These are phyloP conservation scores for Rutstroemia sp. DNA, from an alignment of 2,329 filamentous ascomycete genomes.

Conservation along the genomic window DNA sequence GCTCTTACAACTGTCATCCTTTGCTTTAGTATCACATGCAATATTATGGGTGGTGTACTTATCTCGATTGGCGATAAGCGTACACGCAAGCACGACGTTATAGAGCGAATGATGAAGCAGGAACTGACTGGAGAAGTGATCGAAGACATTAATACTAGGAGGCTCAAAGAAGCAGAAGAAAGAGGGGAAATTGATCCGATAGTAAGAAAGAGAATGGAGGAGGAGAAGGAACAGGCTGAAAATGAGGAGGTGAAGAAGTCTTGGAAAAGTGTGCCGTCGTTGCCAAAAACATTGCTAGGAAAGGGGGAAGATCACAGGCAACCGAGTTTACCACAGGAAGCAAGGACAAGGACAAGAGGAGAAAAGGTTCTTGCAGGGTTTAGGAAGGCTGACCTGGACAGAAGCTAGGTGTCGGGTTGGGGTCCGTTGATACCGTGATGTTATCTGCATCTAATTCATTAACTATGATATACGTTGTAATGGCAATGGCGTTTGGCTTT, in stretches of 20 bases:
- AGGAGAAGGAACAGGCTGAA: constrained; percentile 38
- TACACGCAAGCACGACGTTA: constrained; percentile 77
- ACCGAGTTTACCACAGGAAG: constrained; percentile 17
- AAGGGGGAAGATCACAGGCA: constrained; percentile 24
- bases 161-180: constrained; percentile 72
- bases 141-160: constrained; percentile 70
- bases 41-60: constrained; percentile 66
- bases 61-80: constrained; percentile 69
- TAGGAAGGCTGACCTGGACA: constrained; percentile 25
- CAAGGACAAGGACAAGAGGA: constrained; percentile 11
- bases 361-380: constrained; percentile 17
- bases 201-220: constrained; percentile 40
- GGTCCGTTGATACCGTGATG: too few species aligned
- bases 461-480: neutral
- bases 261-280: constrained; percentile 20
- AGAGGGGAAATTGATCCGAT: constrained; percentile 18
- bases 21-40: constrained; percentile 68
- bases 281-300: constrained; percentile 22
- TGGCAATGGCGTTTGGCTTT: neutral
- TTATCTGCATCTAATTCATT: too few species aligned
- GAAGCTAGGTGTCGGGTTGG: constrained; percentile 10
- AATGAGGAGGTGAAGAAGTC: constrained; percentile 22
- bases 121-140: constrained; percentile 62
- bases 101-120: constrained; percentile 68
- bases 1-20: constrained; percentile 76